Base-by-base conservation (phyloP, 2,329 filamentous ascomycete species). In the Plenodomus tracheiphilus region DNA sequence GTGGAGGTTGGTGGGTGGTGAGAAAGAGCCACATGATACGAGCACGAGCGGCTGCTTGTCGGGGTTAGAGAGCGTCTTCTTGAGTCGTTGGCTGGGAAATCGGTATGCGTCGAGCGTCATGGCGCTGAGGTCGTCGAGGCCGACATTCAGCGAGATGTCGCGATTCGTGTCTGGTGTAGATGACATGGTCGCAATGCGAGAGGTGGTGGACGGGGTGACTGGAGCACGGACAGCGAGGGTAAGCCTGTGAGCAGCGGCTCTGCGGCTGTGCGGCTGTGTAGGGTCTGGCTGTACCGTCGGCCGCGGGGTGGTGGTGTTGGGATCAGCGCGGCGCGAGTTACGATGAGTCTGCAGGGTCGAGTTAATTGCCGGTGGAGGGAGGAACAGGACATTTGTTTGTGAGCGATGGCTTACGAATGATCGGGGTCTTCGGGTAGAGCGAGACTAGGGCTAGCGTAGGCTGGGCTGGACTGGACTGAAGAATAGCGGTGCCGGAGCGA, bases 1-100 rank as follows among this genome's bases (percentile, higher is more conserved):
- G 68, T 93, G 89, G 21, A 91, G 79, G 65, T 88, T 88, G 6
- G 86, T 89, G 41, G 87, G 84, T 16, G 88, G 88, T 0, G 85
- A 89, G 75, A 91, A 92, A 11, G 80, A 83, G 38, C 81, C 86
- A 63, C 86, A 89, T 40, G 85, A 85, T 43, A 88, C 84, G 45
- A 88, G 80, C 7, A 88, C 83, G 35, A 89, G 77, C 13, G 86
- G 85, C 22, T 78, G 84, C 66, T 81, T 83, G 52, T 76, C 73
- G 22, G 80, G 70, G 54, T 85, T 78, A 42, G 75, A 79, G 54
- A 85, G 79, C 37, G 76, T 76, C 54, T 77, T 79, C 70, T 79
- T 78, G 42, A 89, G 77, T 18, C 85, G 78, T 58, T 82, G 75
- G 18, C 77, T 75, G 9, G 86, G 86, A 61, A 89, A 88, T 49